phyloP scores from a whole-genome alignment of 345 rosid species.

The Heritiera littoralis region DNA sequence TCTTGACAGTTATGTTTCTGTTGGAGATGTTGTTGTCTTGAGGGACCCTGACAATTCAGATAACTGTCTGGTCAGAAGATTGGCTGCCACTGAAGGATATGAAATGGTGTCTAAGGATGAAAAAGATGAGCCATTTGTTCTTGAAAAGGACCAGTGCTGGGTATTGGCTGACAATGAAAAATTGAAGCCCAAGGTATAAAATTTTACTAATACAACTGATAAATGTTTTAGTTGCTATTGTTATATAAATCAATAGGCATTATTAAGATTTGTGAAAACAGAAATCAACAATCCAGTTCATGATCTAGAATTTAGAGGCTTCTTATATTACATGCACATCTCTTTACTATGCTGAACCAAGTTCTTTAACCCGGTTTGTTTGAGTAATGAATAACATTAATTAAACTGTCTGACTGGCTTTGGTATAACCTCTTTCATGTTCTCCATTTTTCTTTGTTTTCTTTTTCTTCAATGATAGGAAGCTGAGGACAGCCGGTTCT shows the following conservation, averaged over 20 bases:
- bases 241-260: background rate
- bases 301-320: background rate
- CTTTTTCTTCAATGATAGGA: conserved; percentile 49
- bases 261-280: background rate
- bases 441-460: background rate
- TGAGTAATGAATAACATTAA: background rate
- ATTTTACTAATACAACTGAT: background rate
- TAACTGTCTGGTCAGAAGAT: conserved; percentile 70
- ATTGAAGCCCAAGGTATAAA: conserved; percentile 74
- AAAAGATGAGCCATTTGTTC: conserved; percentile 88
- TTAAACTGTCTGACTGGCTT: background rate
- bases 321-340: background rate
- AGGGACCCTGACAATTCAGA: conserved; percentile 74
- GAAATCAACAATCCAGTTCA: background rate
- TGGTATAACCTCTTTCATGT: background rate
- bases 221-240: background rate
- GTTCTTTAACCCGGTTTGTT: background rate
- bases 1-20: conserved; percentile 56
- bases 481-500: conserved; percentile 82
- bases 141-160: conserved; percentile 84
- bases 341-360: background rate
- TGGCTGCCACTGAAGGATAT: conserved; percentile 80
- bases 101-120: conserved; percentile 82
- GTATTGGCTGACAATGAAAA: conserved; percentile 78
- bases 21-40: conserved; percentile 91